These are phyloP conservation scores for Drechslerella dactyloides DNA, from an alignment of 2,329 filamentous ascomycete genomes.

Conservation along the genomic window DNA sequence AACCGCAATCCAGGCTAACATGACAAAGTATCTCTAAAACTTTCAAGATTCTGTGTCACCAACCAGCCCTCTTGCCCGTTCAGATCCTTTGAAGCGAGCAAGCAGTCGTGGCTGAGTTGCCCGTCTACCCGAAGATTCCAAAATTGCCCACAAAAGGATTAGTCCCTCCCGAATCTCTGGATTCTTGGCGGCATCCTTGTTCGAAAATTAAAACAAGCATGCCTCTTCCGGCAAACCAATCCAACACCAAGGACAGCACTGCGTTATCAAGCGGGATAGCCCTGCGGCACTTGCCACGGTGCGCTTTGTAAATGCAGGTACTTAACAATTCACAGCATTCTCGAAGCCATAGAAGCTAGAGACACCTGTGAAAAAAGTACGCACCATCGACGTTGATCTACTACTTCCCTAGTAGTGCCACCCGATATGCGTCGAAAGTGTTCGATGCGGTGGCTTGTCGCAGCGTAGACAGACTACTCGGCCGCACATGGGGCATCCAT, in stretches of 20 bases:
- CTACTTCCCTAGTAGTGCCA: no score
- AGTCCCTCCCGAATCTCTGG: not conserved
- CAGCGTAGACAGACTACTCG: no score
- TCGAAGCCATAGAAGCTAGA: not conserved
- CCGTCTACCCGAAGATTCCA: constrained; percentile 30
- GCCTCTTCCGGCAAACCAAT: constrained; percentile 21
- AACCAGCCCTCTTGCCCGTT: constrained; percentile 19
- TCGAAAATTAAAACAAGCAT: constrained; percentile 4
- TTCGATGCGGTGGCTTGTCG: no score
- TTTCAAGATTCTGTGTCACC: constrained; percentile 1
- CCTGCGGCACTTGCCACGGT: constrained; percentile 27
- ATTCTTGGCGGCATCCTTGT: constrained; percentile 12
- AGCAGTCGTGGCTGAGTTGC: constrained; percentile 33
- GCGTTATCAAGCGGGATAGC: constrained; percentile 10
- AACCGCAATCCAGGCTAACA: not conserved
- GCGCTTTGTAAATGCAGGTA: constrained; percentile 35
- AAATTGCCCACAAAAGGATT: constrained; percentile 27
- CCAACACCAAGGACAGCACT: not conserved
- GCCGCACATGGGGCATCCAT: no score
- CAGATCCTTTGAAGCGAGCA: constrained; percentile 13
- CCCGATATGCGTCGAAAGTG: no score
- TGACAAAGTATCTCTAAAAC: not conserved
- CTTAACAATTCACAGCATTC: constrained; percentile 5
- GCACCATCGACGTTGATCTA: constrained; percentile 1
- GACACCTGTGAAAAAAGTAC: not conserved